These are phyloP conservation scores for Diplocarpon rosae DNA, from an alignment of 2,329 filamentous ascomycete species.

Conservation along the genomic window DNA sequence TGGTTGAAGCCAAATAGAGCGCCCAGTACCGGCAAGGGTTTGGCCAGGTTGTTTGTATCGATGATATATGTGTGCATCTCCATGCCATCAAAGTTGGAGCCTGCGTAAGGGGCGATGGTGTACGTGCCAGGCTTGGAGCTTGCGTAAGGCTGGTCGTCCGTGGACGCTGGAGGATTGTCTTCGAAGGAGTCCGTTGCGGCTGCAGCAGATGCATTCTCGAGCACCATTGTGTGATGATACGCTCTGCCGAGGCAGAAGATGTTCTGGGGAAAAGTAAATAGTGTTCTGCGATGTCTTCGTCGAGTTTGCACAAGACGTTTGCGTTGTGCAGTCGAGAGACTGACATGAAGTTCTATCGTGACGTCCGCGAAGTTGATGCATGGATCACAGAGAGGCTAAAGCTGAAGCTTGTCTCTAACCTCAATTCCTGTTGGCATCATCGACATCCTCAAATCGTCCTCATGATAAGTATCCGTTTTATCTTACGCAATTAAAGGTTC, in stretches of 20 bases:
- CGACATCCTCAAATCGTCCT: background rate
- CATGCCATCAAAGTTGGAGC: background rate
- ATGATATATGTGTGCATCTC: constrained; percentile 8
- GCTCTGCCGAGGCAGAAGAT: background rate
- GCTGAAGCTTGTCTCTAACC: background rate
- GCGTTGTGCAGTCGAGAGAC: background rate
- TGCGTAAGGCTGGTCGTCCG: constrained; percentile 22
- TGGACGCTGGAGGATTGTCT: constrained; percentile 19
- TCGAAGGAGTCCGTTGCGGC: constrained; percentile 9
- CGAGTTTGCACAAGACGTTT: background rate
- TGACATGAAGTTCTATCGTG: constrained; percentile 10
- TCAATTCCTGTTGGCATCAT: background rate
- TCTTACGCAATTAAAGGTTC: no score
- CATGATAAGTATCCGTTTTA: background rate
- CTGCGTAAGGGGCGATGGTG: constrained; percentile 14
- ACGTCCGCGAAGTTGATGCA: constrained; percentile 9
- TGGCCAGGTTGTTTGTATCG: constrained; percentile 16
- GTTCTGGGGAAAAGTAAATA: background rate
- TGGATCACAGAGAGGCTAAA: background rate
- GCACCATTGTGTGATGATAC: constrained; percentile 17
- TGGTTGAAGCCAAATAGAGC: constrained; percentile 17
- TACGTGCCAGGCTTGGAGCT: background rate
- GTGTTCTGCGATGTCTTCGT: background rate
- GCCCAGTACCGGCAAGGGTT: constrained; percentile 20
- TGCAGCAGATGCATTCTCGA: constrained; percentile 17